A percentile compares a stretch with the other conserved stretches of the same genome.
Evolutionary conservation across 2,329 filamentous ascomycete genomes (phyloP).

Genomic region (Aureobasidium sp.): DNA sequence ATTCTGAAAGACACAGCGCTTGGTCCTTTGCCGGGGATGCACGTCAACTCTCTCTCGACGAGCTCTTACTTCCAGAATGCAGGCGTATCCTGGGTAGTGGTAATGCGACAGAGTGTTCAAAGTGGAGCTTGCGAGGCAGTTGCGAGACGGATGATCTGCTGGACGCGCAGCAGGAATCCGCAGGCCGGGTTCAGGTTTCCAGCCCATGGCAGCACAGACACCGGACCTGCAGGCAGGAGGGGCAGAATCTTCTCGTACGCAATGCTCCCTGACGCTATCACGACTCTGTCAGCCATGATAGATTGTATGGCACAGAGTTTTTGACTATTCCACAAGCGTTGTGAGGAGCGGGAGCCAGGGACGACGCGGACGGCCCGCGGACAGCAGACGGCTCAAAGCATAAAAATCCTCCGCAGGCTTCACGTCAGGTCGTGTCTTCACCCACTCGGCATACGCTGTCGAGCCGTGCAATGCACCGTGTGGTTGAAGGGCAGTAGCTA

Average conservation of each 20-base stretch:
- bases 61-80: background rate
- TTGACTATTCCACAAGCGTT: conserved; percentile 6
- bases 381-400: conserved; percentile 9
- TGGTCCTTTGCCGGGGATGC: background rate
- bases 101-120: background rate
- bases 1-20: background rate
- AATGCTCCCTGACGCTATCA: conserved; percentile 1
- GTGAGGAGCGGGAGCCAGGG: conserved; percentile 6
- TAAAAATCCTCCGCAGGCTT: conserved; percentile 5
- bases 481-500: background rate
- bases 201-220: conserved; percentile 8
- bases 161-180: conserved; percentile 7
- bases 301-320: background rate
- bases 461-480: background rate
- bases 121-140: conserved; percentile 3
- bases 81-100: conserved; percentile 8
- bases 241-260: background rate
- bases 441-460: background rate
- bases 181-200: conserved; percentile 5
- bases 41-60: background rate
- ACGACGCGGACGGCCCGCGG: conserved; percentile 7
- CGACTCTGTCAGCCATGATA: background rate
- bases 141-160: conserved; percentile 9
- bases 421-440: conserved; percentile 6
- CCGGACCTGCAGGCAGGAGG: background rate